Evolutionary conservation across 2,329 filamentous ascomycete genomes (phyloP).

Genomic region (Trichoderma atroviride): DNA sequence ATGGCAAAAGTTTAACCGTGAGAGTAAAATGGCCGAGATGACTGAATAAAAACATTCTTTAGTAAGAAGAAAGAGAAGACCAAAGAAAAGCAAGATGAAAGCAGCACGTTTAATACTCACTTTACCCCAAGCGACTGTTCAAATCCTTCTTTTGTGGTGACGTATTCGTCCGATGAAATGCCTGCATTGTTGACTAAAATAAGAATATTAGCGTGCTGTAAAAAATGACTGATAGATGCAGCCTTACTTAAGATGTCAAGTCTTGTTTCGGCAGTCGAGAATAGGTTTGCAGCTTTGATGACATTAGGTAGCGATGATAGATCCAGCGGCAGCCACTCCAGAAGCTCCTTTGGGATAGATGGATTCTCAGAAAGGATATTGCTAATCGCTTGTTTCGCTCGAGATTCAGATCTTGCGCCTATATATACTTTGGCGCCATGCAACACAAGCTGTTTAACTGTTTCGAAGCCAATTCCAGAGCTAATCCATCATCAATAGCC

Average conservation of each 20-base stretch:
- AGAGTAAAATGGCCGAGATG: slow-evolving; percentile 8
- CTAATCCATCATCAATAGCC: not conserved
- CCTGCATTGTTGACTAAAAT: slow-evolving; percentile 6
- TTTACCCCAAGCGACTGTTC: slow-evolving; percentile 2
- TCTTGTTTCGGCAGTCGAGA: not conserved
- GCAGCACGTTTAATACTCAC: not conserved
- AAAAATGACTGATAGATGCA: not conserved
- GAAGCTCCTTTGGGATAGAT: not conserved
- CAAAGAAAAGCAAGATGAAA: not conserved
- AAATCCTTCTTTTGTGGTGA: not conserved
- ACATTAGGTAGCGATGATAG: not conserved
- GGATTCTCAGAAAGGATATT: not conserved
- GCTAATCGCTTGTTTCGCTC: not conserved
- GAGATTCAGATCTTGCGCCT: slow-evolving; percentile 3
- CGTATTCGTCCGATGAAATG: not conserved
- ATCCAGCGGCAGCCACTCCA: slow-evolving; percentile 1
- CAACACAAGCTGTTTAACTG: not conserved
- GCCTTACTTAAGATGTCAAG: not conserved
- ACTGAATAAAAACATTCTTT: not conserved
- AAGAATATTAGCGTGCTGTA: not conserved
- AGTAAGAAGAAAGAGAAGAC: not conserved
- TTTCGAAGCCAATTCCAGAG: slow-evolving; percentile 5
- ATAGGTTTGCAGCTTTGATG: not conserved
- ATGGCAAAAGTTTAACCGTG: not conserved
- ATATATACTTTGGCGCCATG: slow-evolving; percentile 11